Percentiles rank a stretch among this genome's conserved stretches.
Evolutionary conservation across 1,284 basidiomycete genomes (phyloP).

Genomic region (Malassezia restricta): DNA sequence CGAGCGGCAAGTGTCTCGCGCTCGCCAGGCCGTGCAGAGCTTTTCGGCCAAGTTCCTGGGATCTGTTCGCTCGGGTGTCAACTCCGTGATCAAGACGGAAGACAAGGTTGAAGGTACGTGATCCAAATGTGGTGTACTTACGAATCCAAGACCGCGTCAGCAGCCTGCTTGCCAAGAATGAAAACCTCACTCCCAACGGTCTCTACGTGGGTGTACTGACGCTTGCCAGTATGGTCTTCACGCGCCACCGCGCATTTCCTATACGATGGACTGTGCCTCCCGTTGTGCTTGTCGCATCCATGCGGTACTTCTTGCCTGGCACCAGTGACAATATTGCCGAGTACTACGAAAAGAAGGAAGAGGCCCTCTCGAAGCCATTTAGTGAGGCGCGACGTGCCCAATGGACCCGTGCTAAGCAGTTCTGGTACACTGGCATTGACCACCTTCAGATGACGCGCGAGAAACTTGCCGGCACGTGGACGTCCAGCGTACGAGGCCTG

Average conservation of each 20-base stretch:
- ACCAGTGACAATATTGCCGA: slow-evolving; percentile 28
- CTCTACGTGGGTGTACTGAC: slow-evolving; percentile 63
- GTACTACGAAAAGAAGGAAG: slow-evolving; percentile 33
- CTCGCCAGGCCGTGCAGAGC: slow-evolving; percentile 20
- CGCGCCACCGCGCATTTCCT: slow-evolving; percentile 54
- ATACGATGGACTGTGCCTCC: slow-evolving; percentile 42
- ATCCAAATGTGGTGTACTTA: slow-evolving; percentile 9
- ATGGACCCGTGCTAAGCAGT: slow-evolving; percentile 1
- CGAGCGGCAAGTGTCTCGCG: slow-evolving; percentile 29
- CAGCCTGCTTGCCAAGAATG: slow-evolving; percentile 59
- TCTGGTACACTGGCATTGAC: slow-evolving; percentile 14
- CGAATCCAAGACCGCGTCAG: slow-evolving; percentile 16
- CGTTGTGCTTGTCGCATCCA: slow-evolving; percentile 25
- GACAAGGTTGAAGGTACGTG: slow-evolving; percentile 29
- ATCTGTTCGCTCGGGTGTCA: slow-evolving; percentile 19
- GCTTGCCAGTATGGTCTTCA: slow-evolving; percentile 70
- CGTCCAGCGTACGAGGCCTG: slow-evolving; percentile 21
- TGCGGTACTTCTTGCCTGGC: slow-evolving; percentile 43
- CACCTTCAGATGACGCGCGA: slow-evolving; percentile 19
- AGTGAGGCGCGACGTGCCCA: slow-evolving; percentile 19
- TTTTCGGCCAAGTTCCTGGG: slow-evolving; percentile 18
- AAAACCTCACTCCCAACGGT: slow-evolving; percentile 67
- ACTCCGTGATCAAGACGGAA: slow-evolving; percentile 36
- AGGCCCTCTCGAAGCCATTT: slow-evolving; percentile 20
- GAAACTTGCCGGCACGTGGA: slow-evolving; percentile 15